Conservation (phyloP, 2,329 filamentous ascomycete species). For the Colletotrichum abscissum region DNA sequence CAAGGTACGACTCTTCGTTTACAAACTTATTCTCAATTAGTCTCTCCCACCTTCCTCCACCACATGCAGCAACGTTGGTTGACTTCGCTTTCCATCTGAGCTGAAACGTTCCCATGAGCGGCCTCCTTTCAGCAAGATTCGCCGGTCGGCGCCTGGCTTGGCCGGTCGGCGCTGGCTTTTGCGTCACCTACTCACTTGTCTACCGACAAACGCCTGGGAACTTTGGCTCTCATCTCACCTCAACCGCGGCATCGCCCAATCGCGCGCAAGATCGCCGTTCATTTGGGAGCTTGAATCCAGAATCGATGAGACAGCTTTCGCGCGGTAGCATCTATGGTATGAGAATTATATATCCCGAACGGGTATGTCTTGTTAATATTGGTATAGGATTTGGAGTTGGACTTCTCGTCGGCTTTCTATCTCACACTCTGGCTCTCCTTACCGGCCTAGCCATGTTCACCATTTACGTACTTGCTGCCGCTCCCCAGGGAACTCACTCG, state of each 20-base stretch:
- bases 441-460: slow-evolving; percentile 73
- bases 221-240: neutral
- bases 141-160: slow-evolving; percentile 8
- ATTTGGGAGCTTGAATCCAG: slow-evolving; percentile 17
- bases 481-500: neutral
- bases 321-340: slow-evolving; percentile 31
- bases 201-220: neutral
- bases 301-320: slow-evolving; percentile 30
- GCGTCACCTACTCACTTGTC: slow-evolving; percentile 12
- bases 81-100: neutral
- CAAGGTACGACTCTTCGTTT: neutral
- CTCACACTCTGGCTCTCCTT: slow-evolving; percentile 74
- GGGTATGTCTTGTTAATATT: neutral
- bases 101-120: neutral
- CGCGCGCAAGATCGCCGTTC: neutral
- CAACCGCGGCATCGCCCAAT: neutral
- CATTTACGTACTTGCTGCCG: slow-evolving; percentile 64
- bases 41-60: neutral
- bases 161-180: slow-evolving; percentile 27
- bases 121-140: neutral
- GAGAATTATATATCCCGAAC: too few relatives aligned
- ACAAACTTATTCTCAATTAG: neutral
- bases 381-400: slow-evolving; percentile 70
- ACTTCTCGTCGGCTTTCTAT: slow-evolving; percentile 76
- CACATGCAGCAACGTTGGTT: neutral